Base-by-base conservation (phyloP, 2,329 filamentous ascomycete genomes). In the Aspergillus sojae region DNA sequence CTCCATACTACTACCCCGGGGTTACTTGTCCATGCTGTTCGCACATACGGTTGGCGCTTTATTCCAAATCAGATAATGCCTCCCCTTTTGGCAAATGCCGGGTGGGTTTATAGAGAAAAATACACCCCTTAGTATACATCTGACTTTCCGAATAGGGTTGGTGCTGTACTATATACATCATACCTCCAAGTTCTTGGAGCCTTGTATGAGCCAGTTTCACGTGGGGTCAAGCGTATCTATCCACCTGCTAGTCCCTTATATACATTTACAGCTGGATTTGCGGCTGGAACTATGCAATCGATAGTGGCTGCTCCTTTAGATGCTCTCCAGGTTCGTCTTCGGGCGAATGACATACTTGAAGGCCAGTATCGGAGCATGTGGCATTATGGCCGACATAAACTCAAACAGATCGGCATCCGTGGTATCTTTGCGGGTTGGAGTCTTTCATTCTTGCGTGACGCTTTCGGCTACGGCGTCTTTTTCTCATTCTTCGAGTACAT, bases 361-460 rank as follows among this genome's bases (percentile, higher is more conserved):
- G 85, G 85, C 16, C 84, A 83, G 62, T 86, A 88, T 74, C 83
- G 82, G 57, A 87, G 80, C 68, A 88, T 89, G 83, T 89, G 86
- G 87, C 83, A 88, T 63, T 89, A 89, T 70, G 84, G 83, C 2
- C 77, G 76, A 30, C 79, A 83, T 62, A 89, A 89, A 70, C 78
- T 88, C 4, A 79, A 78, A 12, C 84, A 86, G 43, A 89, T 90
- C 61, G 88, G 88, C 5, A 65, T 82, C 4, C 84, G 85, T 11
- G 87, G 88, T 26, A 81, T 89, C 23, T 89, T 89, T 68, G 87
- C 87, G 3, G 88, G 88, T n/a, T 89, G 83, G 81, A 79, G 82
- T 3, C 74, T 89, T 4, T 85, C 84, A 0, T 82, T 89, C 48
- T 43, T 87, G 34, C 87, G 88, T 65, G 88, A 90, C 70, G 82